Base-by-base conservation (phyloP, 1,139 yeast species). In the Groenewaldozyma auringiensis region DNA sequence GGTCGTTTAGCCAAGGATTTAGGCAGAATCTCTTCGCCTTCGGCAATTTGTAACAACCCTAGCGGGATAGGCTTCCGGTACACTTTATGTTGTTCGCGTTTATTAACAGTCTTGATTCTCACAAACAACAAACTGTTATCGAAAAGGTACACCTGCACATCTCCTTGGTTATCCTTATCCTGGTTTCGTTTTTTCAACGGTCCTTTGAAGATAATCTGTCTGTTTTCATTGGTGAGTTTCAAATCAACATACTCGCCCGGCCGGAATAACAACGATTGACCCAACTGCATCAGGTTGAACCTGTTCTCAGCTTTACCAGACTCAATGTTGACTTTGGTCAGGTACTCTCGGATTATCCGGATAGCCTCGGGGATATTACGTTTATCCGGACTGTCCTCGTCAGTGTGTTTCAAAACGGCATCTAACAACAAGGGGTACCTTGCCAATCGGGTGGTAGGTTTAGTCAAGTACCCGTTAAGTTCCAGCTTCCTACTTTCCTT, bases 401-500 rank as follows among this genome's bases (percentile, higher is more conserved):
- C 77, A 0, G 97, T 87, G 53, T 81, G 78, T 62, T 92, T 92
- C 53, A 86, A 70, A 31, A 94, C 85, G 36, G 94, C 94, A 47
- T 80, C 83, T 27, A 92, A 72, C 48, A 92, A 72, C 48, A 92
- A 70, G 53, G 95, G 96, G 64, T 94, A 92, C 55, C 97, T 74
- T 9, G 97, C 97, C 22, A 96, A 88, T 63, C 98, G 78, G 25
- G 96, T 92, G 2, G 95, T 92, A 45, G 97, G 97, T 60, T 92
- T 94, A 9, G 96, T 87, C 56, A 92, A 72, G 60, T 88, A 94
- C 0, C 97, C 94, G 37, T 92, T 85, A 50, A 92, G 79, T 64
- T 94, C 97, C 55, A 92, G 83, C 63, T 92, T 83, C 50, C 94
- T 72, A 9, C 94, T 83, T 64, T 88, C 97, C 47, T 94, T 92